A percentile compares a stretch with the other conserved stretches of the same genome.
Conservation (phyloP, 345 rosid species). For the Gossypium australe region DNA sequence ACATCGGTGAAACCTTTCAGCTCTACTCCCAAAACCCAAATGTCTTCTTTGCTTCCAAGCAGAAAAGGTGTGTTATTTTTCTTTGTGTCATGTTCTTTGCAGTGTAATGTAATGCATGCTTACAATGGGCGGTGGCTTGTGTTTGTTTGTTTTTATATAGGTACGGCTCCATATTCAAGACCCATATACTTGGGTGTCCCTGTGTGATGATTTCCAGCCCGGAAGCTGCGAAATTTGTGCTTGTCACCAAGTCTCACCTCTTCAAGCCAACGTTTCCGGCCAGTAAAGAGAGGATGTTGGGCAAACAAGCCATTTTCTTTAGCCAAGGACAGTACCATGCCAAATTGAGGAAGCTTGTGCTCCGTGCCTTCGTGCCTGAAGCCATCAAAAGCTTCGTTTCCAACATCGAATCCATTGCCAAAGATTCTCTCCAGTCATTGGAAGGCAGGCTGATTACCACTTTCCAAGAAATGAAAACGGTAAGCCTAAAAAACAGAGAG, state of each 20-base stretch:
- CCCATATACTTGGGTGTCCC: slow-evolving; percentile 78
- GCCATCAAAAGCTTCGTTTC: slow-evolving; percentile 44
- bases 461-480: slow-evolving; percentile 82
- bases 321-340: slow-evolving; percentile 83
- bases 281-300: slow-evolving; percentile 84
- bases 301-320: slow-evolving; percentile 81
- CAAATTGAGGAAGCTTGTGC: slow-evolving; percentile 75
- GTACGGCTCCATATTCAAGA: slow-evolving; percentile 76
- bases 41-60: slow-evolving; percentile 70
- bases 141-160: slow-evolving; percentile 19
- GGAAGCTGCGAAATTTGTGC: slow-evolving; percentile 78
- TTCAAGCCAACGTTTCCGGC: slow-evolving; percentile 91
- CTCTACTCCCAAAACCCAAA: slow-evolving; percentile 91
- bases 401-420: slow-evolving; percentile 53
- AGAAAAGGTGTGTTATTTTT: slow-evolving; percentile 32
- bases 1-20: slow-evolving; percentile 78
- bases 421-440: slow-evolving; percentile 33
- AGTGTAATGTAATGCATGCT: background rate
- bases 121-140: background rate
- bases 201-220: slow-evolving; percentile 91
- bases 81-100: background rate
- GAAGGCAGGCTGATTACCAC: slow-evolving; percentile 56
- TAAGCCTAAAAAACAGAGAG: slow-evolving; percentile 28
- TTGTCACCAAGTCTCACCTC: slow-evolving; percentile 56
- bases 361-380: slow-evolving; percentile 69